Conservation (phyloP, 192 early-diverging fungal species). For the Gonapodya sp. region DNA sequence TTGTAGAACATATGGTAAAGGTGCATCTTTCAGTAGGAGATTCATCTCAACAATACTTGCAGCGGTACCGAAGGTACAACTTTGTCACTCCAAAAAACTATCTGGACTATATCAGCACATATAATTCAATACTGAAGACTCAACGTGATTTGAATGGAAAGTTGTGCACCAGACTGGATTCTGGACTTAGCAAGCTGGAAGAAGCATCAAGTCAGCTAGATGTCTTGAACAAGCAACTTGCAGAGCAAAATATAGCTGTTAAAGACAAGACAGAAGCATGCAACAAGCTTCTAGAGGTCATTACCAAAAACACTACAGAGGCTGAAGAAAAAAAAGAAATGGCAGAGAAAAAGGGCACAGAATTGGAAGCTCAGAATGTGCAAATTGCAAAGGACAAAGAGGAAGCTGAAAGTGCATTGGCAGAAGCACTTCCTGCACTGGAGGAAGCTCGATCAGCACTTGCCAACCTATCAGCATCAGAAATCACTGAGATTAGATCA, state of each 20-base stretch:
- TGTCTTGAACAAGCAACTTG: constrained; percentile 46
- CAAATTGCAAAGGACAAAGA: constrained; percentile 61
- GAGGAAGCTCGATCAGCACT: constrained; percentile 48
- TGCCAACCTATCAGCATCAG: constrained; percentile 51
- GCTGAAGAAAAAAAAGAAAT: constrained; percentile 50
- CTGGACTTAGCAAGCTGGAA: constrained; percentile 49
- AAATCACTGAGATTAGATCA: constrained; percentile 52
- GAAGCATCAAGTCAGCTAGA: constrained; percentile 53
- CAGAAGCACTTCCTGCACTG: constrained; percentile 50
- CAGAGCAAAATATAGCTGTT: constrained; percentile 48
- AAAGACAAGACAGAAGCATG: constrained; percentile 56
- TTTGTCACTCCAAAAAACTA: constrained; percentile 57
- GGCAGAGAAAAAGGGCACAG: constrained; percentile 48
- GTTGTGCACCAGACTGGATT: constrained; percentile 49
- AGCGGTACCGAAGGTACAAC: constrained; percentile 45
- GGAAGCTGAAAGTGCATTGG: constrained; percentile 51
- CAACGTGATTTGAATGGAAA: constrained; percentile 44
- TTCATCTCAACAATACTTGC: constrained; percentile 49
- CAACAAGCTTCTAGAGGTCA: constrained; percentile 51
- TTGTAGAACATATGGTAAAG: constrained; percentile 50
- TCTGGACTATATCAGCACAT: constrained; percentile 45
- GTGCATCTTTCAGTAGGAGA: constrained; percentile 52
- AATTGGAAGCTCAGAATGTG: constrained; percentile 42
- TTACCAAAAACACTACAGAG: constrained; percentile 44
- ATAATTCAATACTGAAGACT: constrained; percentile 37